These are phyloP conservation scores for Typha latifolia DNA, from an alignment of 176 grass and related monocot genomes.

Conservation along the genomic window DNA sequence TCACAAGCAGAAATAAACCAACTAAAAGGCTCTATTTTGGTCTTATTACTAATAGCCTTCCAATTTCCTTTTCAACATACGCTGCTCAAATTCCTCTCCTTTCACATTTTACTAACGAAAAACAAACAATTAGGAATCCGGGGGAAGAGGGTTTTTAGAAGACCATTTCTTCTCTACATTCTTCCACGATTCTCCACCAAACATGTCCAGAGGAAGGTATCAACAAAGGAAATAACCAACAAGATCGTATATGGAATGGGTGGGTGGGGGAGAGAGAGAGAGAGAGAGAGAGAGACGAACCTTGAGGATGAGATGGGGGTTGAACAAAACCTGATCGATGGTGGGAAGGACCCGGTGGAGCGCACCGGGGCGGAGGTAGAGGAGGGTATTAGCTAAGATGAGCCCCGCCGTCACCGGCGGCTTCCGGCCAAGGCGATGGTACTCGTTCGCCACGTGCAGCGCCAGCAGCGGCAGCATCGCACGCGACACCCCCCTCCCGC, in stretches of 20 bases:
- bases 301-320: slow-evolving; percentile 76
- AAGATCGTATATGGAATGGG: neutral
- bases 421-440: slow-evolving; percentile 40
- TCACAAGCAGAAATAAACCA: too few relatives aligned
- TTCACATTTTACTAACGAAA: too few relatives aligned
- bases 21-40: too few relatives aligned
- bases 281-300: slow-evolving; percentile 15
- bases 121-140: too few relatives aligned
- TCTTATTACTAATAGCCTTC: too few relatives aligned
- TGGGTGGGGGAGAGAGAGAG: neutral
- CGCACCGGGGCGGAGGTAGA: slow-evolving; percentile 65
- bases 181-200: too few relatives aligned
- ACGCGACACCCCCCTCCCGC: slow-evolving; percentile 14
- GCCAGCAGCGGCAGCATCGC: slow-evolving; percentile 65
- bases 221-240: neutral
- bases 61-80: too few relatives aligned
- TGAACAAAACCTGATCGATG: slow-evolving; percentile 49
- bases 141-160: too few relatives aligned
- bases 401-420: slow-evolving; percentile 76
- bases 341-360: slow-evolving; percentile 70
- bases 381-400: slow-evolving; percentile 60
- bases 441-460: slow-evolving; percentile 64
- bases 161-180: too few relatives aligned
- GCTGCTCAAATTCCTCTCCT: too few relatives aligned
- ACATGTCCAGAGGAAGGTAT: too few relatives aligned